Percentiles rank a stretch among this genome's conserved stretches.
phyloP scores from a whole-genome alignment of 257 asterid genomes.

The Petunia secreta region DNA sequence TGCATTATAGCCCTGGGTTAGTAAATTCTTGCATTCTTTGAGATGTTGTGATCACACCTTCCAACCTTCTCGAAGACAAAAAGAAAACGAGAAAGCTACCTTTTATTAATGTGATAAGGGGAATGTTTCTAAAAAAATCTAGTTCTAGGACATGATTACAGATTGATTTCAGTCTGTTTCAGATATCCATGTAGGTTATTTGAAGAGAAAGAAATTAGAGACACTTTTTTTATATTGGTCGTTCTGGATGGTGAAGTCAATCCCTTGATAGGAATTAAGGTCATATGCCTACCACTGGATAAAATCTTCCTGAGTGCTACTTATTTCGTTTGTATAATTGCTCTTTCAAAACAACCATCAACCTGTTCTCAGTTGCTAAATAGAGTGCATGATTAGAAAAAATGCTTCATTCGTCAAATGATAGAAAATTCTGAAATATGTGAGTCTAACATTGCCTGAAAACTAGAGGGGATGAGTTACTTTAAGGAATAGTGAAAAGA shows the following conservation, averaged over 20 bases:
- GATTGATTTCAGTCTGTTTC: neutral
- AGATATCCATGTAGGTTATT: constrained; percentile 9
- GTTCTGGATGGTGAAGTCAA: neutral
- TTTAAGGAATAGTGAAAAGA: neutral
- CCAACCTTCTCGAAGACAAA: neutral
- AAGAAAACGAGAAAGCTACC: neutral
- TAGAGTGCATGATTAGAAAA: neutral
- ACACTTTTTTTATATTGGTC: neutral
- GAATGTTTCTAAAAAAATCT: neutral
- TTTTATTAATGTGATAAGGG: constrained; percentile 8
- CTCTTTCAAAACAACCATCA: neutral
- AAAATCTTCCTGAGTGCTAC: constrained; percentile 9
- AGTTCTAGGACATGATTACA: neutral
- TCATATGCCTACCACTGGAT: constrained; percentile 1
- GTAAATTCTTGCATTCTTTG: neutral
- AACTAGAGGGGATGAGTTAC: neutral
- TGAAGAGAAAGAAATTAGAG: constrained; percentile 11
- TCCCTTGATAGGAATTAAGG: constrained; percentile 2
- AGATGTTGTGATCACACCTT: neutral
- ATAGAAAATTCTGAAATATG: neutral
- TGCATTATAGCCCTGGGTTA: neutral
- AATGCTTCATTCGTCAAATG: constrained; percentile 20
- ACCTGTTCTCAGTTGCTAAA: constrained; percentile 12
- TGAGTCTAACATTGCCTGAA: neutral
- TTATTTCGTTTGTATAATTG: neutral